phyloP scores from a whole-genome alignment of 352 stramenopile species.

The Pythium inflatum region DNA sequence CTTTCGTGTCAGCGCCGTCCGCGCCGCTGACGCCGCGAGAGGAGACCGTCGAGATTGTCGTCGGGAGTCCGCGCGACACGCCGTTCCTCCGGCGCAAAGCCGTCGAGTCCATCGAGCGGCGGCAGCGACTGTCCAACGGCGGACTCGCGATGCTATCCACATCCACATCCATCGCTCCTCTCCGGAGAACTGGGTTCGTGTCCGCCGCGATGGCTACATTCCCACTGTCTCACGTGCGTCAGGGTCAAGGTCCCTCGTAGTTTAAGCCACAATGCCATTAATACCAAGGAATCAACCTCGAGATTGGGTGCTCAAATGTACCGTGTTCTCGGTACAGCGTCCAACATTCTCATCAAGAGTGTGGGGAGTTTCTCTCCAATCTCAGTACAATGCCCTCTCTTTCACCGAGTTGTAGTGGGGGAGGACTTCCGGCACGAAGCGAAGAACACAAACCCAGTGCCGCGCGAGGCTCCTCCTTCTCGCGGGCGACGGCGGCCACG shows the following conservation, averaged over 20 bases:
- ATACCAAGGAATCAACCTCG: constrained; percentile 1
- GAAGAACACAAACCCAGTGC: constrained; percentile 18
- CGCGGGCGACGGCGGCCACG: background rate
- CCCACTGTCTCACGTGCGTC: constrained; percentile 30
- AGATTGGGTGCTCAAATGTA: constrained; percentile 19
- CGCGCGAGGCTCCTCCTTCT: background rate
- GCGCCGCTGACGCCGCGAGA: constrained; percentile 4
- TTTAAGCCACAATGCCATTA: constrained; percentile 11
- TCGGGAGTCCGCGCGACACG: constrained; percentile 70
- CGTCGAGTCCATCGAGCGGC: constrained; percentile 49
- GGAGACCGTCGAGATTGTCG: constrained; percentile 41
- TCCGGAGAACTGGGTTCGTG: constrained; percentile 13
- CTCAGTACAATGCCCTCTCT: background rate
- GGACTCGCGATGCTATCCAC: constrained; percentile 47
- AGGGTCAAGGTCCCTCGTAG: background rate
- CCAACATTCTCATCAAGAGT: constrained; percentile 10
- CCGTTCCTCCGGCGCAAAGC: constrained; percentile 74
- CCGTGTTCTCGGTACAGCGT: constrained; percentile 18
- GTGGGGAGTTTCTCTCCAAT: constrained; percentile 11
- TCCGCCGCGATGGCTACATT: constrained; percentile 29
- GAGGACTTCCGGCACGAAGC: constrained; percentile 11
- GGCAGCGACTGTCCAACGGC: constrained; percentile 46
- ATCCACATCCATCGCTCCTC: constrained; percentile 9
- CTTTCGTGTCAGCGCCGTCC: background rate
- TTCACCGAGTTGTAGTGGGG: constrained; percentile 17